These are phyloP conservation scores for Suillus occidentalis DNA, from an alignment of 768 basidiomycete genomes.

Conservation along the genomic window DNA sequence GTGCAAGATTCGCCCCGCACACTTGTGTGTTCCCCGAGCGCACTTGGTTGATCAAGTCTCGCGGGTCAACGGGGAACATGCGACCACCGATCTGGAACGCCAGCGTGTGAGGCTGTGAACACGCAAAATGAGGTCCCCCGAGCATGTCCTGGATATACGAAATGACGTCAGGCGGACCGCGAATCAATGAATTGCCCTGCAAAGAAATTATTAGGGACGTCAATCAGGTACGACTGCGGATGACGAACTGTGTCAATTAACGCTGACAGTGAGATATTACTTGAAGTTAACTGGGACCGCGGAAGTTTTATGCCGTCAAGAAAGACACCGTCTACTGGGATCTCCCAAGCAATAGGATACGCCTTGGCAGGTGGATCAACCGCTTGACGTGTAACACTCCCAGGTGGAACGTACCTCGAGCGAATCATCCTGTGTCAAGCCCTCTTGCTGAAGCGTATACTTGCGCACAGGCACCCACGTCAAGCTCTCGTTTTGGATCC, in stretches of 20 bases:
- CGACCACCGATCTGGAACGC: slow-evolving; percentile 68
- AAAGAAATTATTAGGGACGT: neutral
- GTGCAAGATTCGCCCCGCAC: slow-evolving; percentile 56
- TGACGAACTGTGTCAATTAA: slow-evolving; percentile 65
- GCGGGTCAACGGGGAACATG: slow-evolving; percentile 72
- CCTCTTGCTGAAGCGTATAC: slow-evolving; percentile 53
- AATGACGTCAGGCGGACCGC: slow-evolving; percentile 70
- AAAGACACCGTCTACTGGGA: slow-evolving; percentile 68
- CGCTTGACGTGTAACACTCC: neutral
- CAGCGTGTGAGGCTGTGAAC: slow-evolving; percentile 60
- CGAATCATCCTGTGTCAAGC: slow-evolving; percentile 55
- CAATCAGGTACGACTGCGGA: neutral
- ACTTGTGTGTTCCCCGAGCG: slow-evolving; percentile 35
- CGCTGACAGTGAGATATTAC: slow-evolving; percentile 56
- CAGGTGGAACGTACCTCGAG: slow-evolving; percentile 48
- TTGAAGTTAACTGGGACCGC: slow-evolving; percentile 48
- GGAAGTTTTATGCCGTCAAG: slow-evolving; percentile 65
- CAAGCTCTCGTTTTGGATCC: slow-evolving; percentile 46
- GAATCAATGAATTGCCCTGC: slow-evolving; percentile 76
- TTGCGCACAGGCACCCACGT: slow-evolving; percentile 66
- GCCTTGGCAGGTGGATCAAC: slow-evolving; percentile 30
- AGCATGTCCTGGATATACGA: slow-evolving; percentile 42
- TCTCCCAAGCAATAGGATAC: slow-evolving; percentile 72
- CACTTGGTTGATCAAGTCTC: slow-evolving; percentile 59
- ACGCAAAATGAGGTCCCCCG: slow-evolving; percentile 51